Base-by-base conservation (phyloP, 345 rosid genomes). In the Gossypium herbaceum region DNA sequence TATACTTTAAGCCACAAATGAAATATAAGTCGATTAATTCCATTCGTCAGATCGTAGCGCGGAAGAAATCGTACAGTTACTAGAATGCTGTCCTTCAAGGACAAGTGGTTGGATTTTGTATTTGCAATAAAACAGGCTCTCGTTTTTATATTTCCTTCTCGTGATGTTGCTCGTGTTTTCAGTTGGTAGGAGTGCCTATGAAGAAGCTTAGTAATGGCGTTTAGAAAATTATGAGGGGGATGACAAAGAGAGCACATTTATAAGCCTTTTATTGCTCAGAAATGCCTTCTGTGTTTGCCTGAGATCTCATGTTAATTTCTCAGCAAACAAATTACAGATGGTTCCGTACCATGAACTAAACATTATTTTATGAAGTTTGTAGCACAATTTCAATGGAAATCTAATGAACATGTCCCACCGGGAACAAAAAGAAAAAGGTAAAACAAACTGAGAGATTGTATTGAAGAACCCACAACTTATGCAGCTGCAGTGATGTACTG, bases 401-500 rank as follows among this genome's bases (percentile, higher is more conserved):
- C 65, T 75, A 41, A 34, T 2, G 39, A 76, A 43, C 79, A 64
- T 29, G 34, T 41, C 50, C 74, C 50, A 64, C 41, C 66, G 56
- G 73, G 43, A 47, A 47, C 12, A 47, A 47, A 22, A 58, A 58
- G 4, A 58, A 22, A 17, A 68, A 55, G 3, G 27, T 12, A 9
- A 51, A 63, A 57, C 3, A n/a, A 74, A 9, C 41, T 9, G 44
- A 47, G 34, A 47, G 16, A 57, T 11, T 47, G 63, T 74, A 7
- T 63, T 24, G 44, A 15, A 48, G 17, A 69, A 71, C 73, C 77
- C 12, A 65, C 44, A 50, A 50, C 76, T 89, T 82, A 94, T 51
- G 97, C 97, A 44, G 91, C 87, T 7, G 82, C 94, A 3, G 84
- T 77, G 79, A 94, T 85, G 85, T 86, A 88, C 25, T 94, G 87